Evolutionary conservation across 2,329 filamentous ascomycete species (phyloP).

Genomic region (Fusarium floridanum): DNA sequence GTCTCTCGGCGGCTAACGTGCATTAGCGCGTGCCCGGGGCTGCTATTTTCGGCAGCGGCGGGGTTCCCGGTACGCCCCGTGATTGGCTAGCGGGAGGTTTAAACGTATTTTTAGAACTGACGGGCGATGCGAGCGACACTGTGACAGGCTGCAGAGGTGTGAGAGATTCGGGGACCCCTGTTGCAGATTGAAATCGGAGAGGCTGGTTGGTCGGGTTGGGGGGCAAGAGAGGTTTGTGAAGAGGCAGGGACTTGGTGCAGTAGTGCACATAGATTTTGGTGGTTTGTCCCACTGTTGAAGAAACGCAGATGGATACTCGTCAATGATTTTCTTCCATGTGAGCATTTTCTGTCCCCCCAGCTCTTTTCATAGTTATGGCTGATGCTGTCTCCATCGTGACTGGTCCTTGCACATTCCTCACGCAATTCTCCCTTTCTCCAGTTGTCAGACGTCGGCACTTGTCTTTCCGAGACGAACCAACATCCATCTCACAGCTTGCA

Average conservation of each 20-base stretch:
- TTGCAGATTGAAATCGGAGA: conserved; percentile 26
- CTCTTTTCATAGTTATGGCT: background rate
- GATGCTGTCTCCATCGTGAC: conserved; percentile 28
- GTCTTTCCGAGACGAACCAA: conserved; percentile 2
- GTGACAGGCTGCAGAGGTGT: conserved; percentile 33
- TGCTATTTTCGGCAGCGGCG: conserved; percentile 36
- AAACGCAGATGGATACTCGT: background rate
- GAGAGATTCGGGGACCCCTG: conserved; percentile 22
- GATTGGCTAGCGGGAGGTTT: conserved; percentile 26
- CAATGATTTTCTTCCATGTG: background rate
- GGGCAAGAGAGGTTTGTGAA: background rate
- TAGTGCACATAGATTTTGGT: background rate
- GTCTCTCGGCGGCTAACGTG: conserved; percentile 41
- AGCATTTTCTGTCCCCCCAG: background rate
- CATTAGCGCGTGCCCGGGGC: conserved; percentile 37
- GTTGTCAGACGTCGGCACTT: conserved; percentile 18
- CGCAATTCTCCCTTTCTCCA: conserved; percentile 14
- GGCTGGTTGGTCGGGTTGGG: background rate
- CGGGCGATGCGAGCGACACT: conserved; percentile 21
- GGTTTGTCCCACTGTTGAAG: background rate
- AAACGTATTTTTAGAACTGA: conserved; percentile 36
- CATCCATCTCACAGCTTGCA: background rate
- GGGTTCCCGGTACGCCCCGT: conserved; percentile 9
- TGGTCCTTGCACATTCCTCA: conserved; percentile 16
- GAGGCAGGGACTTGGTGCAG: conserved; percentile 8